Evolutionary conservation across 1,139 yeast genomes (phyloP), one percentile per base, ranked within the genome.

Genomic region (Kazachstania sp.): DNA sequence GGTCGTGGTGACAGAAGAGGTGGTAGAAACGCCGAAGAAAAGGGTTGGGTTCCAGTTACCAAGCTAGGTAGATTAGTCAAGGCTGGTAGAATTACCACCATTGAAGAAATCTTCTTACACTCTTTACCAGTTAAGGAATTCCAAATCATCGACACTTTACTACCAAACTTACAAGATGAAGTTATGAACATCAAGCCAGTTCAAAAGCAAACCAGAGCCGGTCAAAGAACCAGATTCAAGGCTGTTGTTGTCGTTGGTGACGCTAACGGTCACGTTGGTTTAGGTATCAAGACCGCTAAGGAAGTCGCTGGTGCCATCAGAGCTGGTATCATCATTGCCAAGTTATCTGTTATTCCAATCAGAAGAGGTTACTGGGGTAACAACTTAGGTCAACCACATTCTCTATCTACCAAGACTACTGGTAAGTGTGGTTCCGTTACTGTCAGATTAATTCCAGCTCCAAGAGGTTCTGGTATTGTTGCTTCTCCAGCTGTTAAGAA

Each of bases 291-390:
- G 88, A 90, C 97, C 75, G 96, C 98, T 69, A 92, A 92, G 88
- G 99, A 94, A 81, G 97, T 92, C 69, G 98, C 99, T 67, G 88
- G 97, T 68, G 97, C 99, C 72, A 92, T 92, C 80, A 88, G 96
- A 79, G 96, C 97, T 66, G 98, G 98, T 68, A 90, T 92, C 79
- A 82, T 87, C 80, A 90, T 92, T 72, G 99, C 98, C 74, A 92
- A 92, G 83, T 84, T 92, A 71, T 85, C 97, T 63, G 86, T 92
- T 75, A 88, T 94, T 72, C 99, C 99, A 73, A 92, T 94, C 79
- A 90, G 99, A 84, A 88, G 98, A 83, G 99, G 99, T 81, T 92
- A 92, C 92, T 92, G 99, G 99, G 99, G 99, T 78, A 77, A 95
- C 74, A 86, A 87, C 82, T 86, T 92, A 76, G 99, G 98, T 83